Percentiles rank a stretch among this genome's conserved stretches.
phyloP scores from a whole-genome alignment of 495 filamentous ascomycete species.

The Cryomyces minteri region DNA sequence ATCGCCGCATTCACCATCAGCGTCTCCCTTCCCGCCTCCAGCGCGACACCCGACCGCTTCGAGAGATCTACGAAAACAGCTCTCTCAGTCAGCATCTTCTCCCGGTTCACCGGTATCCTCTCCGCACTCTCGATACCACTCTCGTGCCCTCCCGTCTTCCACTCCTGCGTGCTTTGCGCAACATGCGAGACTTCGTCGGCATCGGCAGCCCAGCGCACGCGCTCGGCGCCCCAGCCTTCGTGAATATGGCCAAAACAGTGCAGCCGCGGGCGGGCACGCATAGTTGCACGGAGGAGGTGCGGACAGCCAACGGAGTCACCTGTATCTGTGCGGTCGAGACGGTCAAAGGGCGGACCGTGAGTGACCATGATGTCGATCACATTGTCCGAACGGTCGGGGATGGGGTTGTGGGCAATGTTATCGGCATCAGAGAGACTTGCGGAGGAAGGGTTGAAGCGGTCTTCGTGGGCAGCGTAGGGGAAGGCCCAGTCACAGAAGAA shows the following conservation, averaged over 20 bases:
- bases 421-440: conserved; percentile 5
- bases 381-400: conserved; percentile 25
- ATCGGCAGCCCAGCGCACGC: conserved; percentile 28
- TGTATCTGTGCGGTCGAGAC: conserved; percentile 30
- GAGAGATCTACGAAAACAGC: neutral
- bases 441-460: conserved; percentile 31
- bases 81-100: conserved; percentile 5
- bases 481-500: conserved; percentile 44
- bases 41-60: conserved; percentile 6
- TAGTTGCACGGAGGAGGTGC: conserved; percentile 35
- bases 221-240: conserved; percentile 50
- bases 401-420: conserved; percentile 25
- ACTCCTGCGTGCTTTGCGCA: neutral
- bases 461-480: conserved; percentile 32
- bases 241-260: conserved; percentile 66
- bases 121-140: neutral
- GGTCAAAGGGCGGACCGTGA: conserved; percentile 47
- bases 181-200: neutral
- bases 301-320: conserved; percentile 32
- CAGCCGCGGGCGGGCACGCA: conserved; percentile 31
- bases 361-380: conserved; percentile 49
- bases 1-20: conserved; percentile 59
- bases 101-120: conserved; percentile 10
- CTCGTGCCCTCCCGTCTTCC: neutral
- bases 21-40: conserved; percentile 36